Conservation (phyloP, 805 yeast genomes). For the Candida ovalis region DNA sequence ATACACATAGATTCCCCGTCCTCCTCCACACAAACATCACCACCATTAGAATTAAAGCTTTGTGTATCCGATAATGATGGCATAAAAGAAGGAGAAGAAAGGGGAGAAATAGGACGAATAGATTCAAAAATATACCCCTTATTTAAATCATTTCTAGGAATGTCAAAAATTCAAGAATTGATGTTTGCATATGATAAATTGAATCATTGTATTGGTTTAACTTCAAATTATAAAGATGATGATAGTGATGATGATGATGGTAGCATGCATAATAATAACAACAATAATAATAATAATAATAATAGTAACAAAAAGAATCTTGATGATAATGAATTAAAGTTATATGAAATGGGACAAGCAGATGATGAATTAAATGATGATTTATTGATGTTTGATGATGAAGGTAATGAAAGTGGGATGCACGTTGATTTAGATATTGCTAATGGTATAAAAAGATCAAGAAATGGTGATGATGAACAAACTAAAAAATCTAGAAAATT, state of each 20-base stretch:
- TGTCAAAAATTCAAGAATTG: slow-evolving; percentile 16
- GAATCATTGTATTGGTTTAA: slow-evolving; percentile 20
- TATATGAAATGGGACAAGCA: slow-evolving; percentile 25
- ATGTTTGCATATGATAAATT: slow-evolving; percentile 16
- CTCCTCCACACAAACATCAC: slow-evolving; percentile 9
- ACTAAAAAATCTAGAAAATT: slow-evolving; percentile 6
- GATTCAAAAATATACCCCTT: slow-evolving; percentile 26
- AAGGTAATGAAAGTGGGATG: slow-evolving; percentile 23
- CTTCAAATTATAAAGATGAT: slow-evolving; percentile 15
- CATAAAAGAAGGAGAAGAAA: background rate
- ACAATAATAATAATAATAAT: slow-evolving; percentile 1
- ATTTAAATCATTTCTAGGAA: slow-evolving; percentile 16
- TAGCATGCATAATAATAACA: background rate
- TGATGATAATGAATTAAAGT: slow-evolving; percentile 16
- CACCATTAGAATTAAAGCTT: background rate
- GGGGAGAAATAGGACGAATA: too few relatives aligned
- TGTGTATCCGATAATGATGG: background rate
- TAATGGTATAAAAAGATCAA: slow-evolving; percentile 20
- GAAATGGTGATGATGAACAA: slow-evolving; percentile 11
- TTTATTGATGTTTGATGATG: slow-evolving; percentile 9
- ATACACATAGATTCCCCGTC: slow-evolving; percentile 2
- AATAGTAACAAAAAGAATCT: background rate
- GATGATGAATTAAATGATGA: slow-evolving; percentile 26
- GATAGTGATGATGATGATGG: slow-evolving; percentile 4
- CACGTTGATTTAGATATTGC: slow-evolving; percentile 24